Conservation (phyloP, 2,329 filamentous ascomycete genomes). For the Verticillium nubilum region DNA sequence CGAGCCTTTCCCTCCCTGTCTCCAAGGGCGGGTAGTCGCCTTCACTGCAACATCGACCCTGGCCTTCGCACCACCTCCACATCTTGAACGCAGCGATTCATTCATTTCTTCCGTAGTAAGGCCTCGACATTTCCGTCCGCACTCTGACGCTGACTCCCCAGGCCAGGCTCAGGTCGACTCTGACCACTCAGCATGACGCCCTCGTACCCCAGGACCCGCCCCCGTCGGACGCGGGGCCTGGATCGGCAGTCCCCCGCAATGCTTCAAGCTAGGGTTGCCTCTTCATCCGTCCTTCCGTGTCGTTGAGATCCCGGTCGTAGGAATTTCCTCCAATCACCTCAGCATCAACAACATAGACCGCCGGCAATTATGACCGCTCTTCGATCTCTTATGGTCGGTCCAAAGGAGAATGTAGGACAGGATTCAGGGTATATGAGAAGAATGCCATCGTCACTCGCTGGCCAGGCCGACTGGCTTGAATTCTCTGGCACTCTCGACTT, state of each 20-base stretch:
- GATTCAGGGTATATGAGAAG: background rate
- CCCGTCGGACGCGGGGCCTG: background rate
- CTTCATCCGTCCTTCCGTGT: background rate
- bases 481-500: background rate
- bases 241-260: constrained; percentile 1
- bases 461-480: background rate
- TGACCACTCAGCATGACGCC: background rate
- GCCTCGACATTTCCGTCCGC: background rate
- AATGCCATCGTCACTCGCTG: background rate
- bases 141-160: background rate
- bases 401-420: background rate
- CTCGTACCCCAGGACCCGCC: background rate
- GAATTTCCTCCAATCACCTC: constrained; percentile 1
- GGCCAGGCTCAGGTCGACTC: background rate
- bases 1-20: background rate
- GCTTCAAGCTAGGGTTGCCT: background rate
- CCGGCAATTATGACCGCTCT: background rate
- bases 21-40: no score
- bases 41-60: background rate
- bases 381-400: background rate
- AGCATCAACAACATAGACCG: background rate
- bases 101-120: background rate
- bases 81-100: background rate
- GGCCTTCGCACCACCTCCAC: background rate
- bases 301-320: background rate